Base-by-base conservation (phyloP, 495 filamentous ascomycete genomes). In the Cercophora newfieldiana region DNA sequence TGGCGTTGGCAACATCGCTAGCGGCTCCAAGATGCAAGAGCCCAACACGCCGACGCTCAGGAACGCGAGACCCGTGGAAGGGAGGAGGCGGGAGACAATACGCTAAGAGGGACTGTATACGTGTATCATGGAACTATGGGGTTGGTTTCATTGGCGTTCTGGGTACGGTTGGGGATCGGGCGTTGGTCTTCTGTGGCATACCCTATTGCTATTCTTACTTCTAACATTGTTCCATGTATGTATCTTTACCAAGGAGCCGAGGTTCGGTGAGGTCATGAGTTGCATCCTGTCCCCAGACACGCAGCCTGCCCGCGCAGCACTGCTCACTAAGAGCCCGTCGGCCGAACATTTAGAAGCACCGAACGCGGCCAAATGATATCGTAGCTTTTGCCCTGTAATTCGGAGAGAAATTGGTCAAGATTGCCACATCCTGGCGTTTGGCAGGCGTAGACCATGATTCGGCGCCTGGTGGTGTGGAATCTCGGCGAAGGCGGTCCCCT, bases 31-130 rank as follows among this genome's bases (percentile, higher is more conserved):
- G 25, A 25, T 25, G 24, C 37, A 16, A 18, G 66, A 70, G 44
- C 37, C 63, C 19, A 64, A 28, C 30, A 74, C 70, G 44, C 70
- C 70, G 3, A 70, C 65, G 24, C 24, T 66, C 16, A 54, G 10
- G 25, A 74, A 65, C 47, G 54, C 59, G 0, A 56, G 31, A 30
- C 49, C 50, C 1, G 61, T 21, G 24, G 21, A 22, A 14, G 30
- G 25, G 25, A 50, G 29, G 49, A 57, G 66, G 1, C 55, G 60
- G 49, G 55, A 50, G 14, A 25, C 30, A 18, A 37, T 26, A 21
- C n/a, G 61, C 56, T 53, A 33, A 29, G 19, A 18, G 28, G 21
- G 19, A 6, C 29, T 21, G 47, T 4, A 5, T 22, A 22, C 3
- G 50, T 53, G 50, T 53, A 7, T 7, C n/a, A 22, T 3, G 50